phyloP scores from a whole-genome alignment of 768 basidiomycete genomes.

The Suillus tomentosus region DNA sequence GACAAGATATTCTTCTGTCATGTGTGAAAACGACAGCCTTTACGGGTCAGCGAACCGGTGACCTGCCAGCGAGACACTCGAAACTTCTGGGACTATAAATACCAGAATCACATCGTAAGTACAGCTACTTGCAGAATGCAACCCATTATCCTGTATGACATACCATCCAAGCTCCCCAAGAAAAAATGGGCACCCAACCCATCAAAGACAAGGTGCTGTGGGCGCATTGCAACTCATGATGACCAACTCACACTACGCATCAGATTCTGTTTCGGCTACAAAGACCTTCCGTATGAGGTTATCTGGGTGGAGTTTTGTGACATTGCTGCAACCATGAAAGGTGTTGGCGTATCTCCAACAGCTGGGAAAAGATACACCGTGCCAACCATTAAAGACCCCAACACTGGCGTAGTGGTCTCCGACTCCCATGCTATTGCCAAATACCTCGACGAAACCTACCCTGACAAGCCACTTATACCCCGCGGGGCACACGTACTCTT shows the following conservation, averaged over 20 bases:
- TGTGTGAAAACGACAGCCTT: neutral
- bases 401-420: constrained; percentile 35
- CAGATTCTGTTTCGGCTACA: constrained; percentile 36
- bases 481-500: neutral
- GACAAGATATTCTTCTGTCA: no score
- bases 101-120: neutral
- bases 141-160: constrained; percentile 10
- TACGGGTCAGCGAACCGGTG: neutral
- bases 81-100: neutral
- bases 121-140: neutral
- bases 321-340: constrained; percentile 30
- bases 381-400: constrained; percentile 47
- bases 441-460: constrained; percentile 50
- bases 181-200: constrained; percentile 10
- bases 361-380: constrained; percentile 37
- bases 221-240: neutral
- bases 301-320: constrained; percentile 54
- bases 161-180: constrained; percentile 4
- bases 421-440: constrained; percentile 47
- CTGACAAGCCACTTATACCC: constrained; percentile 22
- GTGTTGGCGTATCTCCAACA: constrained; percentile 1
- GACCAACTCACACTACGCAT: neutral
- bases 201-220: constrained; percentile 10
- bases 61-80: neutral
- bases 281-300: constrained; percentile 44